Evolutionary conservation across 257 asterid species (phyloP), one percentile per base, ranked within the genome.

Genomic region (Mitragyna speciosa): DNA sequence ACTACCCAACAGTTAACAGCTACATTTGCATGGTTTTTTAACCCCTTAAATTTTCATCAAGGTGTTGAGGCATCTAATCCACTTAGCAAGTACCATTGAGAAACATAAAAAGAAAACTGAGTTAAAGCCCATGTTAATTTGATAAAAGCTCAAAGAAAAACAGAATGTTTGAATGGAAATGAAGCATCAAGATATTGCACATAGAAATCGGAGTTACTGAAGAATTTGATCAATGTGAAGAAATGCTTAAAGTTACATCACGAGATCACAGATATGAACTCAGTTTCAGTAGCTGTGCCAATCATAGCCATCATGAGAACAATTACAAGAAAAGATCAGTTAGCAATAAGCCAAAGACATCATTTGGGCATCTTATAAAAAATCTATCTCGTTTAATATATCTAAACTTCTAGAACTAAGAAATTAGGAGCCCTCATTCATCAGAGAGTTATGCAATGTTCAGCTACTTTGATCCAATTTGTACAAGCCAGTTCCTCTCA

Each of bases 31-130:
- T 54, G n/a, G 17, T 58, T 31, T 48, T 15, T 14, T 43, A 12
- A 61, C 28, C 12, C 72, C 76, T 56, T 24, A 30, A 12, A 36
- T 22, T 39, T 31, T 61, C 36, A 43, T 20, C 16, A 30, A 30
- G 72, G 30, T 31, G 39, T 75, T 45, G 33, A 58, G 80, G 61
- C 73, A 68, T 26, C 39, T 56, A 45, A n/a, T 73, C 36, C 61
- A 8, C 75, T 69, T 69, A 47, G 22, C n/a, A 22, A 58, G 26
- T 22, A 22, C 28, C 26, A 54, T 39, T 71, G 69, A 58, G 39
- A 61, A 28, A 43, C 15, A 20, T 65, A 41, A 5, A 4, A 69
- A 47, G 15, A 75, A 56, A n/a, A n/a, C 6, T 41, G 61, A 48
- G n/a, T 61, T 76, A 52, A 49, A 33, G 68, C 59, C 66, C 48